Evolutionary conservation across 2,329 filamentous ascomycete species (phyloP), one percentile per base, ranked within the genome.

Genomic region (Phialemoniopsis sp.): DNA sequence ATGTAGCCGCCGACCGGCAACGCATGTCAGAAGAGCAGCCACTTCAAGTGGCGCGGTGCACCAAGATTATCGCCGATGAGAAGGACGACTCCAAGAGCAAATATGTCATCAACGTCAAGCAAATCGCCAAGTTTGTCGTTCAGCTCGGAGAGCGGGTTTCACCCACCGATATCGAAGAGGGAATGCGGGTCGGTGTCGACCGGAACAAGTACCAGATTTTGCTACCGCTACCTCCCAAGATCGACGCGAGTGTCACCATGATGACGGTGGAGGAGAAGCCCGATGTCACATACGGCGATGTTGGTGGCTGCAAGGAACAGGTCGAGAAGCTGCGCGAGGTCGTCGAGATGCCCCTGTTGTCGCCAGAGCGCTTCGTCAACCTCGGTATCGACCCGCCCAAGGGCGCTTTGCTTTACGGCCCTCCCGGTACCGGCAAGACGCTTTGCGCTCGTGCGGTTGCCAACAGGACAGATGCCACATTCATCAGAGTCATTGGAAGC

Each of bases 261-360:
- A 98, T 98, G 93, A 97, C 93, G 37, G 93, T 98, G 48, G 93
- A 98, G 72, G 93, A 98, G 71, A 98, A 98, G 75, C 93, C 93
- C 13, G 93, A 98, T 63, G 93, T 98, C 46, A 98, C 93, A 46
- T 98, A 98, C 56, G 93, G 93, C 53, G 93, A 98, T 71, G 91
- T 98, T 31, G 93, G 93, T 67, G 93, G 93, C 41, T 97, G 90
- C 79, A 98, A 98, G 69, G 93, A 98, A 67, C 93, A 98, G 68
- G 95, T 98, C 31, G 93, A 98, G 75, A 98, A 98, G 77, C 79
- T 98, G 51, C 80, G 93, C 63, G 93, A 98, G 68, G 93, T 98
- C 39, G 93, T 98, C 41, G 93, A 98, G 69, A 97, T 97, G 89
- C 93, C 93, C 10, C 73, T 98, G 39, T 74, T 98, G 47, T 96